phyloP scores from a whole-genome alignment of 306 rosid genomes.

The Sechiopsis laciniata region DNA sequence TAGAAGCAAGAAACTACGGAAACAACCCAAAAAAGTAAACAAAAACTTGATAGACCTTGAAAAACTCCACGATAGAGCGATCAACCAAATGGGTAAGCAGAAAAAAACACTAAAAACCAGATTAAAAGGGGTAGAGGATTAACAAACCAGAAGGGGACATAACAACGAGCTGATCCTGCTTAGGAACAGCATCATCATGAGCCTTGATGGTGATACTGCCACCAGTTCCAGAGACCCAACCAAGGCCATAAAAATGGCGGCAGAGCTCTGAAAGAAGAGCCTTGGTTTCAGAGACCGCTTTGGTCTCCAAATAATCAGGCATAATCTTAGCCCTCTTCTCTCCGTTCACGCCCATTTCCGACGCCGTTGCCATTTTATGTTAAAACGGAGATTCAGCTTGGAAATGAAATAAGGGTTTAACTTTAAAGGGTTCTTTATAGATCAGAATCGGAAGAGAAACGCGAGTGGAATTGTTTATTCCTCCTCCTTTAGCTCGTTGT shows the following conservation, averaged over 20 bases:
- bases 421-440: background rate
- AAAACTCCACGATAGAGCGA: background rate
- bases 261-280: constrained; percentile 71
- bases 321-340: constrained; percentile 34
- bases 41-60: background rate
- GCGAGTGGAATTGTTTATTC: constrained; percentile 6
- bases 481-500: background rate
- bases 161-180: constrained; percentile 57
- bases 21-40: background rate
- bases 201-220: constrained; percentile 87
- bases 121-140: background rate
- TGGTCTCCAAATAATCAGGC: constrained; percentile 62
- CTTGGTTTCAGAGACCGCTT: constrained; percentile 62
- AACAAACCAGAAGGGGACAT: constrained; percentile 81
- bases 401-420: background rate
- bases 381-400: constrained; percentile 10
- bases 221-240: constrained; percentile 96
- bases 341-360: too few species aligned
- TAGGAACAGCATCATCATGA: constrained; percentile 72
- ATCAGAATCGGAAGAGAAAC: background rate
- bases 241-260: constrained; percentile 82
- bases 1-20: background rate
- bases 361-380: too few species aligned
- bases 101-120: background rate
- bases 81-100: background rate